Conservation (phyloP, 1,284 basidiomycete species). For the Puccinia triticina region DNA sequence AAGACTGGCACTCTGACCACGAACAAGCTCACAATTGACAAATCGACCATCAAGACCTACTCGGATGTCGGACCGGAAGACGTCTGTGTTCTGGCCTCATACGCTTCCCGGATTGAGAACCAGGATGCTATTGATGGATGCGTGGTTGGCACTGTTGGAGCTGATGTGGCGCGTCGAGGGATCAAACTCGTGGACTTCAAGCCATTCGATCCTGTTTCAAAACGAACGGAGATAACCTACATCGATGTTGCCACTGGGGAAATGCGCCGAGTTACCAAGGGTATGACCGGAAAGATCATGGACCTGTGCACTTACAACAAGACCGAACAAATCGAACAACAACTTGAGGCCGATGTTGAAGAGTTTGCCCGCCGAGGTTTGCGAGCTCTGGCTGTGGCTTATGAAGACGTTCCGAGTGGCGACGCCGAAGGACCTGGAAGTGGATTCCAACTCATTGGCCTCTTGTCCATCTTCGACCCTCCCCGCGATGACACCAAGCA, state of each 20-base stretch:
- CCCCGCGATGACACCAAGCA: constrained; percentile 67
- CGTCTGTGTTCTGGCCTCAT: too few species aligned
- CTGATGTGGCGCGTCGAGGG: constrained; percentile 77
- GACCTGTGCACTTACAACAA: too few species aligned
- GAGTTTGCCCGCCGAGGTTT: constrained; percentile 95
- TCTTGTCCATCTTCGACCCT: constrained; percentile 93
- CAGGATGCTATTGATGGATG: constrained; percentile 94
- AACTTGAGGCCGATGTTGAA: too few species aligned
- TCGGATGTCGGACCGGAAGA: too few species aligned
- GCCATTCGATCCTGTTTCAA: constrained; percentile 93
- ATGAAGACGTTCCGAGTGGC: constrained; percentile 72
- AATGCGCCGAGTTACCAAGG: too few species aligned
- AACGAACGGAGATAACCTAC: constrained; percentile 95
- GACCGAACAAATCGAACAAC: too few species aligned
- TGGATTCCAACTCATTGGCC: too few species aligned
- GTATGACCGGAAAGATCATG: too few species aligned
- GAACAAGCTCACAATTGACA: constrained; percentile 89
- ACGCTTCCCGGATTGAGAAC: constrained; percentile 96
- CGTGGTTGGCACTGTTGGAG: constrained; percentile 78
- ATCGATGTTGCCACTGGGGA: too few species aligned
- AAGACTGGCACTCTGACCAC: constrained; percentile 96
- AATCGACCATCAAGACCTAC: constrained; percentile 86
- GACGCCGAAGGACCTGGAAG: too few species aligned
- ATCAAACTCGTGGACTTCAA: constrained; percentile 98
- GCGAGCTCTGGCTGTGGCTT: constrained; percentile 92